Evolutionary conservation across 2,329 filamentous ascomycete species (phyloP).

Genomic region (Colletotrichum spaethianum): DNA sequence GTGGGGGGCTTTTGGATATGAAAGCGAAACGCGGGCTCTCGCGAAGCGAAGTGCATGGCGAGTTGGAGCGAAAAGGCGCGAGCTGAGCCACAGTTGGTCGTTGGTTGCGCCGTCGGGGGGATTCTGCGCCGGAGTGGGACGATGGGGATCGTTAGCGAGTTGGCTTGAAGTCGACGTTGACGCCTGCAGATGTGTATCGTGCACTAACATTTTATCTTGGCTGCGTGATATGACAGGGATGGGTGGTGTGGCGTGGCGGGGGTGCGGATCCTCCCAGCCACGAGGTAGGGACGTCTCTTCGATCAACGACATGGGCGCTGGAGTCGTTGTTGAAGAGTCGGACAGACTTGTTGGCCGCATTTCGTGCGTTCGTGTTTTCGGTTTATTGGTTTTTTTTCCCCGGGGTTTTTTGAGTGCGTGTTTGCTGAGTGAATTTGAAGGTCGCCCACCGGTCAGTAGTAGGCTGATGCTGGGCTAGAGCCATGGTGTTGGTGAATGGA

Average conservation of each 20-base stretch:
- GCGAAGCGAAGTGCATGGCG: constrained; percentile 17
- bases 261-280: constrained; percentile 11
- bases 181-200: background rate
- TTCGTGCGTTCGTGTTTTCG: no score
- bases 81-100: constrained; percentile 15
- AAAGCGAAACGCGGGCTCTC: background rate
- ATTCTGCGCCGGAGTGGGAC: background rate
- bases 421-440: background rate
- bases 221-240: background rate
- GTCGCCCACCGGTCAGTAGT: background rate
- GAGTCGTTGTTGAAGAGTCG: background rate
- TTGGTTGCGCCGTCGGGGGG: constrained; percentile 24
- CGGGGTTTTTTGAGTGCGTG: background rate
- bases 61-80: constrained; percentile 9
- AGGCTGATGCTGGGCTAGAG: background rate
- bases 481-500: background rate
- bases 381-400: background rate
- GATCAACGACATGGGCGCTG: background rate
- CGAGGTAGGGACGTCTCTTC: background rate
- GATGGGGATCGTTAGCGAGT: background rate
- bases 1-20: background rate
- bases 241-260: background rate
- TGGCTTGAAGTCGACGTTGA: background rate
- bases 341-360: background rate
- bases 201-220: background rate